A percentile compares a stretch with the other conserved stretches of the same genome.
phyloP scores from a whole-genome alignment of 306 rosid species.

The Argentina anserina region DNA sequence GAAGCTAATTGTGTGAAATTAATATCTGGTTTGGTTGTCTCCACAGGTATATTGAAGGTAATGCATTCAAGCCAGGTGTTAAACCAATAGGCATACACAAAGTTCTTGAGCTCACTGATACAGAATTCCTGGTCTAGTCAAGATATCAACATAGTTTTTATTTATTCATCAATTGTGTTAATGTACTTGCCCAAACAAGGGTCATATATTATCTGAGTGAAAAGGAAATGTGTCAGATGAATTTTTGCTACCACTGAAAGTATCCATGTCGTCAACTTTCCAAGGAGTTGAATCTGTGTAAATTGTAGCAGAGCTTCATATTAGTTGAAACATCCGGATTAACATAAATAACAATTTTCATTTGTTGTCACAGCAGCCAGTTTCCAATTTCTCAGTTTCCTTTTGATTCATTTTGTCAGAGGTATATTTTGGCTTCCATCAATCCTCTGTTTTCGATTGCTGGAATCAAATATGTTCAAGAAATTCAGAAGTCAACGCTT shows the following conservation, averaged over 20 bases:
- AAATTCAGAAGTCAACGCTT: background rate
- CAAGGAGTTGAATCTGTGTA: background rate
- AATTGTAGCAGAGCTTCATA: background rate
- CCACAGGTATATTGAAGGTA: conserved; percentile 80
- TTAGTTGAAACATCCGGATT: background rate
- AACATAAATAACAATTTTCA: background rate
- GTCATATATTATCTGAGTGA: conserved; percentile 35
- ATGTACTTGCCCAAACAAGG: conserved; percentile 15
- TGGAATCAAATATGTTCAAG: background rate
- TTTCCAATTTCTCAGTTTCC: background rate
- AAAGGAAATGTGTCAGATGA: conserved; percentile 24
- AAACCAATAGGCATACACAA: conserved; percentile 78
- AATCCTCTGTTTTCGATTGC: background rate
- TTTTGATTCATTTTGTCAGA: background rate
- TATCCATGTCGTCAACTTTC: background rate
- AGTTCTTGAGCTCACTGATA: conserved; percentile 88
- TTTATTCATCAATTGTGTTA: conserved; percentile 30
- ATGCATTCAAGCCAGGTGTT: conserved; percentile 83
- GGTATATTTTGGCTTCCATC: background rate
- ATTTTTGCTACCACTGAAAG: background rate
- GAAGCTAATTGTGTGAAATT: conserved; percentile 18
- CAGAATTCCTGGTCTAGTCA: conserved; percentile 76
- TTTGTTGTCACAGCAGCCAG: background rate
- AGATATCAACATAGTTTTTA: conserved; percentile 19
- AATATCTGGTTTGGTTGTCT: background rate